Evolutionary conservation across 106 monocot genomes (phyloP).

Genomic region (Acorus calamus): DNA sequence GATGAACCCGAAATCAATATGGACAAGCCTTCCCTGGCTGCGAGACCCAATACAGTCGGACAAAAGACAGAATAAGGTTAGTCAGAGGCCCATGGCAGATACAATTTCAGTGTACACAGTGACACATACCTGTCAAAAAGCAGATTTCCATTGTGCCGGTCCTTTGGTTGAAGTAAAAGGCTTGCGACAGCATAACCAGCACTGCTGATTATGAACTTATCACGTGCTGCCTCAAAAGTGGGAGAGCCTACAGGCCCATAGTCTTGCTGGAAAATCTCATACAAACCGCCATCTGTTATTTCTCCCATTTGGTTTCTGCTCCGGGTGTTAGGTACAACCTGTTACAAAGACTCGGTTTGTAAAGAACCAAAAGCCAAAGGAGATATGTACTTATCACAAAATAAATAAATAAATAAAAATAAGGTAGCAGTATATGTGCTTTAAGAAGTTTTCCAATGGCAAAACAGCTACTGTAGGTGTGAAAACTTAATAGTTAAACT

Average conservation of each 20-base stretch:
- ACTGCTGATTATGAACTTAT: conserved; percentile 96
- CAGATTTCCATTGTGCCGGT: conserved; percentile 97
- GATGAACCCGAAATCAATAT: conserved; percentile 99
- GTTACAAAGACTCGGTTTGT: background rate
- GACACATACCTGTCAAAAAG: conserved; percentile 78
- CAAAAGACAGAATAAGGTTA: background rate
- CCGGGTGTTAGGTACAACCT: conserved; percentile 93
- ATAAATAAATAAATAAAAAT: no score
- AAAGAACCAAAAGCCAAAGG: no score
- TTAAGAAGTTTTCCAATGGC: no score
- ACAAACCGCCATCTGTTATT: conserved; percentile 87
- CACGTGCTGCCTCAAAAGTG: conserved; percentile 82
- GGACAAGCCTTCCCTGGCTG: conserved; percentile 93
- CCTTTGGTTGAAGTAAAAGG: conserved; percentile 93
- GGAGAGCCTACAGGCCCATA: conserved; percentile 92
- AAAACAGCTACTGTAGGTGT: no score
- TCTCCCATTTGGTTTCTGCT: conserved; percentile 99
- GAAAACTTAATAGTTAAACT: no score
- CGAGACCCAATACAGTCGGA: conserved; percentile 7
- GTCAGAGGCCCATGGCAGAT: background rate
- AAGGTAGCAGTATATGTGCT: no score
- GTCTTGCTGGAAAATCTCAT: conserved; percentile 98
- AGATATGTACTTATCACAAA: no score
- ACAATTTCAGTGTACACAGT: background rate
- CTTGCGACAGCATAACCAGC: conserved; percentile 99